Evolutionary conservation across 2,329 filamentous ascomycete genomes (phyloP).

Genomic region (Botryotinia narcissicola): DNA sequence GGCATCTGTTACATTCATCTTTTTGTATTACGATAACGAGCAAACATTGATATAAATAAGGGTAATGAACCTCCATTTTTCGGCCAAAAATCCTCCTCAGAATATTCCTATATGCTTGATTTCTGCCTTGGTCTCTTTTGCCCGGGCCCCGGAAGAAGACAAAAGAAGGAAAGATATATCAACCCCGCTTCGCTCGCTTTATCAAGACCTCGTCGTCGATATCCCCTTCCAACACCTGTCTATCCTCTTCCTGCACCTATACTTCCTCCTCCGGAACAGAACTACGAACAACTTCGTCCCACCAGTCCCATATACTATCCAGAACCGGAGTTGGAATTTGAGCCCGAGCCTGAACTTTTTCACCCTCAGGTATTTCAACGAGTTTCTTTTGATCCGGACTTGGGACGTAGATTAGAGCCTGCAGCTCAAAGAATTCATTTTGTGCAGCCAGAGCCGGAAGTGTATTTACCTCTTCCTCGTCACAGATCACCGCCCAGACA

Average conservation of each 20-base stretch:
- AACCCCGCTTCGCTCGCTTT: background rate
- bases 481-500: background rate
- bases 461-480: background rate
- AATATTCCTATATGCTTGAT: constrained; percentile 9
- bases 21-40: background rate
- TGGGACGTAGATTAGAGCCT: background rate
- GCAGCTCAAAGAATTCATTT: background rate
- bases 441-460: background rate
- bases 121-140: constrained; percentile 16
- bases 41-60: constrained; percentile 1
- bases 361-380: background rate
- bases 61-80: background rate
- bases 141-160: constrained; percentile 11
- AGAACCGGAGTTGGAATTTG: background rate
- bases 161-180: constrained; percentile 4
- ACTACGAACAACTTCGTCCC: background rate
- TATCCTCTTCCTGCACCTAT: background rate
- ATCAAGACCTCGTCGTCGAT: background rate
- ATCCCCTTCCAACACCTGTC: background rate
- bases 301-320: background rate
- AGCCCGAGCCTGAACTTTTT: background rate
- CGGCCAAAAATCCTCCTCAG: background rate
- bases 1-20: background rate
- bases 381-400: background rate
- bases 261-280: background rate